Evolutionary conservation across 73 alveolate species (phyloP).

Genomic region (Effrenium voratum): DNA sequence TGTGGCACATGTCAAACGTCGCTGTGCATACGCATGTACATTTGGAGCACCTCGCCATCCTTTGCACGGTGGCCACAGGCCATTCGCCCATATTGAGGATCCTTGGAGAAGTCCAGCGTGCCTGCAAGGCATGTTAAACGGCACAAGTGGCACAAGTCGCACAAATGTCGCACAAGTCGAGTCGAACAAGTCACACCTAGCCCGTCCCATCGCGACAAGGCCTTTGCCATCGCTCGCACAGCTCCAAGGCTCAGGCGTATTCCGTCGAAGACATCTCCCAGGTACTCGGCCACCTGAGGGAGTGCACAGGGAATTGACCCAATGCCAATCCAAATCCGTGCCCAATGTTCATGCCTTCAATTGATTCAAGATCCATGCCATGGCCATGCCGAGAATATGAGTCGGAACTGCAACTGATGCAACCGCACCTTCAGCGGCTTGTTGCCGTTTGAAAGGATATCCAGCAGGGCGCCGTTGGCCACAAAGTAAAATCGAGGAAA

Average conservation of each 20-base stretch:
- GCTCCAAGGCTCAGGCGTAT: slow-evolving; percentile 91
- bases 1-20: background rate
- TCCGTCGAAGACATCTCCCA: slow-evolving; percentile 99
- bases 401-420: too few relatives aligned
- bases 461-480: slow-evolving; percentile 99
- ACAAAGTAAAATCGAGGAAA: slow-evolving; percentile 99
- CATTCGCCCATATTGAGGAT: slow-evolving; percentile 49
- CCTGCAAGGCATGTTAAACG: slow-evolving; percentile 50
- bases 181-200: background rate
- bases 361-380: too few relatives aligned
- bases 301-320: too few relatives aligned
- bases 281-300: slow-evolving; percentile 97
- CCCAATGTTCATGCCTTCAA: too few relatives aligned
- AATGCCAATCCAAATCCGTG: too few relatives aligned
- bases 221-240: background rate
- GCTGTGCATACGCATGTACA: background rate
- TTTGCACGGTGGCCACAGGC: slow-evolving; percentile 84
- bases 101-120: slow-evolving; percentile 97
- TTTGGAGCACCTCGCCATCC: slow-evolving; percentile 45
- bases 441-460: slow-evolving; percentile 99
- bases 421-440: slow-evolving; percentile 98
- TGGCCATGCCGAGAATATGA: too few relatives aligned
- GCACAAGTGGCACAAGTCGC: background rate
- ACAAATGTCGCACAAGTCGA: background rate
- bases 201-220: background rate